Evolutionary conservation across 306 rosid genomes (phyloP).

Genomic region (Sechiopsis laciniata): DNA sequence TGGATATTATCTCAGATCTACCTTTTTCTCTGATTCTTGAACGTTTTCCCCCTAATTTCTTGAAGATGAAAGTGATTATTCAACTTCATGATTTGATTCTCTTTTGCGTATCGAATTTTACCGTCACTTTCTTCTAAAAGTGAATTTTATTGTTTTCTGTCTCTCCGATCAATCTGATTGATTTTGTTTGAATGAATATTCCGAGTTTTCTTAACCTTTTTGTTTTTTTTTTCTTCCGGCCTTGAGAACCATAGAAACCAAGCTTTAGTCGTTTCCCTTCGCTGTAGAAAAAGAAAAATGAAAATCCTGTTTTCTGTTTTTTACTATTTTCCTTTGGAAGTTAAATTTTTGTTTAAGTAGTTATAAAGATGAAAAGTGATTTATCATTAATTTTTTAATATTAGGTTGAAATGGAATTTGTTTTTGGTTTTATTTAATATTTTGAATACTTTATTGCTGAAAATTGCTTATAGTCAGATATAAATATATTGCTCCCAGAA

Average conservation of each 20-base stretch:
- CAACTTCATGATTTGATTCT: neutral
- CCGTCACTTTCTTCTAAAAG: conserved; percentile 8
- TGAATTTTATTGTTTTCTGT: conserved; percentile 16
- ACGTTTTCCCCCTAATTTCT: neutral
- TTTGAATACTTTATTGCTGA: too few relatives aligned
- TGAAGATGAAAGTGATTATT: neutral
- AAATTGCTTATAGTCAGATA: too few relatives aligned
- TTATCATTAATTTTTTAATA: too few relatives aligned
- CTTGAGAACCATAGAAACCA: neutral
- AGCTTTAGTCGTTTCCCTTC: neutral
- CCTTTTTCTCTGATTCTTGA: neutral
- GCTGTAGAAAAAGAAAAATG: neutral
- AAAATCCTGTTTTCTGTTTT: conserved; percentile 10
- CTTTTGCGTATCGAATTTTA: neutral
- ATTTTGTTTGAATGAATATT: conserved; percentile 9
- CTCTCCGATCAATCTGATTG: neutral
- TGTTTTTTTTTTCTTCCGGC: neutral
- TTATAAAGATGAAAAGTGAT: too few relatives aligned
- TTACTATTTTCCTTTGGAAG: too few relatives aligned
- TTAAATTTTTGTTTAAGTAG: too few relatives aligned
- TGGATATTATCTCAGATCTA: conserved; percentile 15
- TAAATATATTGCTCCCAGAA: too few relatives aligned
- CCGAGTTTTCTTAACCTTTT: neutral
- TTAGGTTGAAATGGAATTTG: too few relatives aligned
- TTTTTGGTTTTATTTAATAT: too few relatives aligned